phyloP scores from a whole-genome alignment of 495 filamentous ascomycete genomes.

The Neurospora sp. region DNA sequence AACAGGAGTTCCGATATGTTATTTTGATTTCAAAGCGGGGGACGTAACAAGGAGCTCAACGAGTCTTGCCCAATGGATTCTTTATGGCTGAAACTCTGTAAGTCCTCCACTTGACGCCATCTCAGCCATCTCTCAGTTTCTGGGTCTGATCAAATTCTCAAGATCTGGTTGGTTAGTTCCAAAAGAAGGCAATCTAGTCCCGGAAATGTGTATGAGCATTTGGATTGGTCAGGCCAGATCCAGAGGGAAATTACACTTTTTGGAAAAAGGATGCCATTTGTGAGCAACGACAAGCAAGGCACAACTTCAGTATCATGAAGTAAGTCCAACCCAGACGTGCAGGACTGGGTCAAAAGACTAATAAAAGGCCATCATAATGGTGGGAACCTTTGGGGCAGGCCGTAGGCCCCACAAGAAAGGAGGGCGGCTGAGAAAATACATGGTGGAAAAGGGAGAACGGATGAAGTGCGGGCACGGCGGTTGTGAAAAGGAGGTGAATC shows the following conservation, averaged over 20 bases:
- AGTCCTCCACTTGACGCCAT: not conserved
- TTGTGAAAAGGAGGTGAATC: not conserved
- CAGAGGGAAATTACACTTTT: not conserved
- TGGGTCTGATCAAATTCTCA: not conserved
- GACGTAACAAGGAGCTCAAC: not conserved
- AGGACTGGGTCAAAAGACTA: not conserved
- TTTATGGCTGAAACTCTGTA: not conserved
- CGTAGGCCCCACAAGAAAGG: not conserved
- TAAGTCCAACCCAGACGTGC: not conserved
- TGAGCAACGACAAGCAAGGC: not conserved
- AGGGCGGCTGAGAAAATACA: not conserved
- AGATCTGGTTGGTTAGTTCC: not conserved
- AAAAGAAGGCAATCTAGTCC: not conserved
- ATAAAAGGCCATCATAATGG: not conserved
- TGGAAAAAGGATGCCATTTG: not conserved
- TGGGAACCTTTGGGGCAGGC: not conserved
- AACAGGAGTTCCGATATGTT: not conserved
- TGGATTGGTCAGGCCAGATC: not conserved
- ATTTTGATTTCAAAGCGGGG: not conserved
- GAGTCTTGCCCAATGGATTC: not conserved
- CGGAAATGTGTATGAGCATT: not conserved
- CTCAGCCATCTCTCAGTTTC: not conserved
- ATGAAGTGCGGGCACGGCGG: not conserved
- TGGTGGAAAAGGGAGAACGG: not conserved
- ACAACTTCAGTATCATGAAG: not conserved